phyloP scores from a whole-genome alignment of 169 alveolate species.

The Cryptosporidium sp. region DNA sequence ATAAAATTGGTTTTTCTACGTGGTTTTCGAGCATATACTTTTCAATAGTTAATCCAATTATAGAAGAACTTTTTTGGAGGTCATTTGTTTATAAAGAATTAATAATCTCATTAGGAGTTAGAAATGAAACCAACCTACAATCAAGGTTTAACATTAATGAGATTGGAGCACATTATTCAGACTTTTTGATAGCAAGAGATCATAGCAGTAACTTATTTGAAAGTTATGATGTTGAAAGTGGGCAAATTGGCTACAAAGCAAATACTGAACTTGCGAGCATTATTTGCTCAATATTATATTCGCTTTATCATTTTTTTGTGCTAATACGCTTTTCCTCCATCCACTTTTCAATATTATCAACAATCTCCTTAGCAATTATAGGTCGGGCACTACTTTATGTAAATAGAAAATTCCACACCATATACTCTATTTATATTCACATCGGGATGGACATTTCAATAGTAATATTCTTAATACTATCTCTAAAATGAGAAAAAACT shows the following conservation, averaged over 20 bases:
- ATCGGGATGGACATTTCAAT: slow-evolving; percentile 38
- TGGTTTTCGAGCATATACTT: slow-evolving; percentile 31
- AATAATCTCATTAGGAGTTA: neutral
- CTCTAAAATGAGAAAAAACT: neutral
- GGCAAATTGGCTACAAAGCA: neutral
- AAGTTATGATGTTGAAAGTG: neutral
- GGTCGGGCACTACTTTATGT: slow-evolving; percentile 27
- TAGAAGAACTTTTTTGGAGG: slow-evolving; percentile 72
- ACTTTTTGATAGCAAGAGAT: neutral
- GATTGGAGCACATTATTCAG: neutral
- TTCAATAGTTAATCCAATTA: slow-evolving; percentile 34
- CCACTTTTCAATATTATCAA: neutral
- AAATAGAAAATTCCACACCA: neutral
- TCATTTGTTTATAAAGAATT: slow-evolving; percentile 27
- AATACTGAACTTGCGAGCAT: neutral
- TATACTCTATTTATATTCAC: slow-evolving; percentile 46
- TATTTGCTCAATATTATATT: slow-evolving; percentile 39
- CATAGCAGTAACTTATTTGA: neutral
- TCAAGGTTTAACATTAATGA: neutral
- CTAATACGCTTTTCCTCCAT: neutral
- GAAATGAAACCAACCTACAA: neutral
- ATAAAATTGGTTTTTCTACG: neutral
- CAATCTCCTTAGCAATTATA: slow-evolving; percentile 19
- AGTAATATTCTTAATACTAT: neutral
- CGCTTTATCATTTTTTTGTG: slow-evolving; percentile 57